Conservation (phyloP, 352 stramenopile genomes). For the Globisporangium ultimum region DNA sequence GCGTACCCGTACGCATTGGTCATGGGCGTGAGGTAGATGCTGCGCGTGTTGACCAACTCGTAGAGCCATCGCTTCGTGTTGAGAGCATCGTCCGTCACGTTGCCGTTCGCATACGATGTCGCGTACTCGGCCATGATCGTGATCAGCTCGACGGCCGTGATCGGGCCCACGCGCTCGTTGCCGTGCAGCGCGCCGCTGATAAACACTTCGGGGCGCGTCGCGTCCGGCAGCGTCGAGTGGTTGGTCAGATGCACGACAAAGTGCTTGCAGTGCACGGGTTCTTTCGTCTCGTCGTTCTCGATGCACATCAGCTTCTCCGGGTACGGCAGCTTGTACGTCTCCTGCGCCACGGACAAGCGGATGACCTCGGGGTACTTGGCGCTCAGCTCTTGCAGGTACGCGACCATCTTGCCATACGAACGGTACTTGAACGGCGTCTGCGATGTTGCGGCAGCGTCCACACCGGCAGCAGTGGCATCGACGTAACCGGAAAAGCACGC, state of each 20-base stretch:
- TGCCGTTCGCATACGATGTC: constrained; percentile 26
- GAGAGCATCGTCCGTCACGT: constrained; percentile 14
- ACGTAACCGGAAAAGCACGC: not conserved
- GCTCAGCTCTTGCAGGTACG: constrained; percentile 64
- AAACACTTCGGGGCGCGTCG: constrained; percentile 92
- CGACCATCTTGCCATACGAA: constrained; percentile 67
- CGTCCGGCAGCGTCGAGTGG: constrained; percentile 74
- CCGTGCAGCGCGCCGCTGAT: constrained; percentile 96
- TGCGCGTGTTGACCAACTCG: constrained; percentile 86
- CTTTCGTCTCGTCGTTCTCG: constrained; percentile 35
- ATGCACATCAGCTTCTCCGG: constrained; percentile 61
- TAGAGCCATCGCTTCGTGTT: constrained; percentile 68
- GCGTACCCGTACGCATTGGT: constrained; percentile 95
- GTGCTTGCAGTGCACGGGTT: constrained; percentile 63
- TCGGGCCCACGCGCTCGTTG: constrained; percentile 93
- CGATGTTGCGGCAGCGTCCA: not conserved
- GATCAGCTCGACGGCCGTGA: constrained; percentile 88
- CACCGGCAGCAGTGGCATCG: not conserved
- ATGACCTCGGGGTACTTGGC: constrained; percentile 76
- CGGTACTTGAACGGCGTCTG: constrained; percentile 54
- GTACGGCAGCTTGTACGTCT: constrained; percentile 78
- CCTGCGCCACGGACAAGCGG: constrained; percentile 76
- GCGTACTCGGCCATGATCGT: constrained; percentile 79
- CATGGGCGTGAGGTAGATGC: constrained; percentile 85
- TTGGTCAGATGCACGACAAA: constrained; percentile 88